A percentile compares a stretch with the other conserved stretches of the same genome.
These are phyloP conservation scores for Hortaea sp. DNA, from an alignment of 2,329 filamentous ascomycete genomes.

Conservation along the genomic window DNA sequence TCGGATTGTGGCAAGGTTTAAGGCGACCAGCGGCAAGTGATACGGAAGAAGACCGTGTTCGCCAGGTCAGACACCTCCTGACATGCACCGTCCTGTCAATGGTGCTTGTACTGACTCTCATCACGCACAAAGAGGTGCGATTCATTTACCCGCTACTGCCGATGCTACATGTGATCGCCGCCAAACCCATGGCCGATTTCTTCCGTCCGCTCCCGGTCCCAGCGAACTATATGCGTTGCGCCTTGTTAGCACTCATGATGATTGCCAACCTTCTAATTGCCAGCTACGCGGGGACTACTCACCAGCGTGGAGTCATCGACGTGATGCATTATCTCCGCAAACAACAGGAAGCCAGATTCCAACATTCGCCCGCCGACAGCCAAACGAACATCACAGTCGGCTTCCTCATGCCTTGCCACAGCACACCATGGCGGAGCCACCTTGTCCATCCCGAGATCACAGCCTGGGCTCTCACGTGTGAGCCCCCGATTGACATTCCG, in stretches of 20 bases:
- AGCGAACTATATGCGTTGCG: slow-evolving; percentile 33
- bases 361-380: slow-evolving; percentile 1
- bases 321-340: slow-evolving; percentile 67
- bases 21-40: slow-evolving; percentile 13
- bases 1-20: slow-evolving; percentile 50
- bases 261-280: slow-evolving; percentile 60
- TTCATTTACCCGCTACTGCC: slow-evolving; percentile 93
- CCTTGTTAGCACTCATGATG: slow-evolving; percentile 45
- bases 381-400: slow-evolving; percentile 44
- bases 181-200: slow-evolving; percentile 55
- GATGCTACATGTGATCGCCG: slow-evolving; percentile 70
- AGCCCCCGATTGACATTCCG: slow-evolving; percentile 67
- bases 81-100: slow-evolving; percentile 49
- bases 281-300: slow-evolving; percentile 62
- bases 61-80: slow-evolving; percentile 37
- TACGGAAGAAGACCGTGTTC: slow-evolving; percentile 7
- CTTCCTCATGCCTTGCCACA: slow-evolving; percentile 93
- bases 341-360: slow-evolving; percentile 31
- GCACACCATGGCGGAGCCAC: slow-evolving; percentile 87
- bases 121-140: slow-evolving; percentile 93
- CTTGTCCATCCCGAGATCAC: slow-evolving; percentile 63
- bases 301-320: slow-evolving; percentile 69
- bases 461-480: slow-evolving; percentile 81
- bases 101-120: slow-evolving; percentile 56
- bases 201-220: slow-evolving; percentile 12